These are phyloP conservation scores for Copromyces sp. DNA, from an alignment of 495 filamentous ascomycete genomes.

Conservation along the genomic window DNA sequence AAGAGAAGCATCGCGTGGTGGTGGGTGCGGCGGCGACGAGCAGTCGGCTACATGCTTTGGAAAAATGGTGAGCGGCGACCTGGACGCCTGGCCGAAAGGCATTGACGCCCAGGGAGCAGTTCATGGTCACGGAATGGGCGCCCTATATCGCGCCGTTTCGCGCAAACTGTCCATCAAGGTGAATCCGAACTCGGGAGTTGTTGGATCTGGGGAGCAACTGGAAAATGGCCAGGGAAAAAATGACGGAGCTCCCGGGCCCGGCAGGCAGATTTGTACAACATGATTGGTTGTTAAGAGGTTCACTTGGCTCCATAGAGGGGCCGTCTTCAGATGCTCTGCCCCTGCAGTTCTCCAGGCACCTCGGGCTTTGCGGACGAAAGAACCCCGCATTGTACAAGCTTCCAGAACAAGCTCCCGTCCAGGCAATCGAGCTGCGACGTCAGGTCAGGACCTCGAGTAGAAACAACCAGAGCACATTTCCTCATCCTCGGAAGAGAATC, in stretches of 20 bases:
- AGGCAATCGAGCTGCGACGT: neutral
- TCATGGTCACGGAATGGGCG: constrained; percentile 19
- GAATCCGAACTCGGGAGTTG: neutral
- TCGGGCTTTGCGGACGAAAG: neutral
- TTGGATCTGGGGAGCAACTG: neutral
- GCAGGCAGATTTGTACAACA: neutral
- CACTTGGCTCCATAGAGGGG: neutral
- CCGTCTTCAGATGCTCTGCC: neutral
- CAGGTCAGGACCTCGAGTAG: neutral
- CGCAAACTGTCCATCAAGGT: constrained; percentile 19
- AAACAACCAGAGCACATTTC: neutral
- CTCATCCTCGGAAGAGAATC: neutral
- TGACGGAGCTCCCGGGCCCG: neutral
- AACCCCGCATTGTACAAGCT: neutral
- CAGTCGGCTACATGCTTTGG: constrained; percentile 5
- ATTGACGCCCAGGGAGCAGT: constrained; percentile 20
- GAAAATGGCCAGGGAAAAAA: neutral
- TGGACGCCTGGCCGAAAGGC: constrained; percentile 22
- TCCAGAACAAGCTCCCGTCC: neutral
- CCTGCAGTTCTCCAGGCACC: neutral
- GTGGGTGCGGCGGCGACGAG: neutral
- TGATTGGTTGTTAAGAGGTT: neutral
- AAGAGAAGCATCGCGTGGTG: constrained; percentile 12
- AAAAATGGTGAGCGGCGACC: constrained; percentile 13
- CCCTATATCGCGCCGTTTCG: constrained; percentile 16